These are phyloP conservation scores for Xylariaceae sp. DNA, from an alignment of 2,329 filamentous ascomycete genomes.

Conservation along the genomic window DNA sequence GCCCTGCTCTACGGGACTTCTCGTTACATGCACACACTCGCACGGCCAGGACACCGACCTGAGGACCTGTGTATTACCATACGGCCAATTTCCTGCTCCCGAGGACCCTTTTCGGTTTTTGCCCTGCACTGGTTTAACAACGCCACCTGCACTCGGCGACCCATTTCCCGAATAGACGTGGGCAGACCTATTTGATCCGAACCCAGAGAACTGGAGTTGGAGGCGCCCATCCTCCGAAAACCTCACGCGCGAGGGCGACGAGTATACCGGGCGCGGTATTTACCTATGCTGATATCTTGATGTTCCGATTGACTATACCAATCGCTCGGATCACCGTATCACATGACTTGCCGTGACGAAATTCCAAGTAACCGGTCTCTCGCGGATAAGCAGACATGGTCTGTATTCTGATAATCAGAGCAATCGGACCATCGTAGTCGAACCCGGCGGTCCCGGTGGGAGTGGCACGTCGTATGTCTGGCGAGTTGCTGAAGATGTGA, in stretches of 20 bases:
- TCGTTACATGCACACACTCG: no score
- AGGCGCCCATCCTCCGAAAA: slow-evolving; percentile 24
- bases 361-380: slow-evolving; percentile 44
- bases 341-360: neutral
- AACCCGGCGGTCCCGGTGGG: slow-evolving; percentile 49
- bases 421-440: slow-evolving; percentile 44
- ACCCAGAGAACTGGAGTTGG: slow-evolving; percentile 46
- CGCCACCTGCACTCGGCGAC: slow-evolving; percentile 40
- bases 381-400: slow-evolving; percentile 9
- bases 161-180: slow-evolving; percentile 34
- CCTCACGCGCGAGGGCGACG: neutral
- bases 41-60: no score
- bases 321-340: slow-evolving; percentile 1
- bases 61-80: slow-evolving; percentile 17
- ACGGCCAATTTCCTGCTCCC: slow-evolving; percentile 37
- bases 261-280: neutral
- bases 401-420: slow-evolving; percentile 35
- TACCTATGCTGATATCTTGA: slow-evolving; percentile 1
- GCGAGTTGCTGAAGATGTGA: slow-evolving; percentile 34
- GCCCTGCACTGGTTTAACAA: slow-evolving; percentile 41
- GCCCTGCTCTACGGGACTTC: no score
- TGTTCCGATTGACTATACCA: neutral
- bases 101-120: slow-evolving; percentile 45
- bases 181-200: slow-evolving; percentile 39
- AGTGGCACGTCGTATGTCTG: slow-evolving; percentile 42